Evolutionary conservation across 2,329 filamentous ascomycete species (phyloP), one percentile per base, ranked within the genome.

Genomic region (Verticillium tricorpus): DNA sequence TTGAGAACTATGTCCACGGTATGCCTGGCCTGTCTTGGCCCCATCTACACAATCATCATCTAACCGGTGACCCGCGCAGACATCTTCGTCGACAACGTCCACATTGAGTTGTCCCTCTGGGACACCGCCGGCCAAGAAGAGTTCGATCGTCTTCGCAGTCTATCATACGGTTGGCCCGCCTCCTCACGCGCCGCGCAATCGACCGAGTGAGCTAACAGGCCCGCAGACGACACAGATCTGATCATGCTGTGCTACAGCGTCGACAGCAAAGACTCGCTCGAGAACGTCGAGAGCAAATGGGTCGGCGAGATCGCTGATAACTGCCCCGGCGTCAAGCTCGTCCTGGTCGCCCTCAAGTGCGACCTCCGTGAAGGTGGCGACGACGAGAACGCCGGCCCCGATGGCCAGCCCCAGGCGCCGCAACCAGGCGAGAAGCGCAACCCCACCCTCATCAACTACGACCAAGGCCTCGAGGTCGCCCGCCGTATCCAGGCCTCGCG

Each of bases 181-280:
- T n/a, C 3, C 1, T 34, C 7, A n/a, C 58, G 8, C 12, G 11
- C 3, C 11, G n/a, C n/a, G 4, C 11, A 22, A 8, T 14, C n/a
- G 22, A 8, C 19, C 17, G n/a, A 22, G 19, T 12, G 11, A 12
- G 19, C 45, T 52, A 52, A 52, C 45, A 52, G 3, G n/a, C 54
- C 2, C 14, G 35, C 63, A 84, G 82, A 89, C 68, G 95, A 99
- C 74, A 99, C 95, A 60, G 95, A 99, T 73, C 88, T 96, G 55
- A 97, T 99, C 71, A 97, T 99, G 90, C 91, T 99, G 69, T 99
- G 95, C 82, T 99, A 98, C 79, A 95, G 91, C 70, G 91, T 98
- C 74, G 95, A 99, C 78, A 97, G 92, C 74, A 92, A 90, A 68
- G 93, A 97, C 76, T 97, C 93, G 3, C 87, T 99, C 64, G 95